These are phyloP conservation scores for Nakaseomyces uthaithaninus DNA, from an alignment of 1,139 yeast species.

Conservation along the genomic window DNA sequence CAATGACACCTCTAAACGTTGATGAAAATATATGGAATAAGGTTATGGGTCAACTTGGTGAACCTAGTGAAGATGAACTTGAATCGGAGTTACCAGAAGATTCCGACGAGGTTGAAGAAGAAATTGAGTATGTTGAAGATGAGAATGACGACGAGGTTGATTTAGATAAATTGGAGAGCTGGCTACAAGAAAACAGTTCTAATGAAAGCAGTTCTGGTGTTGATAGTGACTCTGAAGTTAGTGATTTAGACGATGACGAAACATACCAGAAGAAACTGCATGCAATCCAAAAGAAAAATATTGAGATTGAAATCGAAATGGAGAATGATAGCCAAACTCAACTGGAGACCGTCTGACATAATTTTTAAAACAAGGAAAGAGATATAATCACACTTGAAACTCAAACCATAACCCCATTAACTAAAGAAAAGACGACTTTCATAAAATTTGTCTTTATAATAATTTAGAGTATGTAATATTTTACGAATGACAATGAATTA, in stretches of 20 bases:
- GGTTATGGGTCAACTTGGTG: conserved; percentile 68
- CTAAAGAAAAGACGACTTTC: no score
- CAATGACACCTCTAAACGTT: conserved; percentile 64
- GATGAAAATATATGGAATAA: conserved; percentile 94
- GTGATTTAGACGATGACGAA: conserved; percentile 35
- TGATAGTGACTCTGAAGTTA: conserved; percentile 26
- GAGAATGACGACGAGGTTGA: conserved; percentile 86
- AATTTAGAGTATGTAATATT: no score
- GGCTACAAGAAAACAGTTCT: conserved; percentile 56
- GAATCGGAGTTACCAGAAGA: conserved; percentile 49
- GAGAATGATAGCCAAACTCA: conserved; percentile 24
- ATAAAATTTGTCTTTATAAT: no score
- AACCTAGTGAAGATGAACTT: conserved; percentile 56
- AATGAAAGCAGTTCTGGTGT: conserved; percentile 29
- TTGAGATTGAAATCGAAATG: conserved; percentile 78
- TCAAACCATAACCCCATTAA: no score
- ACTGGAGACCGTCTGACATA: conserved; percentile 22
- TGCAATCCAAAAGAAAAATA: conserved; percentile 45
- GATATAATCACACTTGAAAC: no score
- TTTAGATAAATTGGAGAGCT: conserved; percentile 81
- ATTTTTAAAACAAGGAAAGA: no score
- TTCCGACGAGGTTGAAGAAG: conserved; percentile 47
- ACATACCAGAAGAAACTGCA: conserved; percentile 37
- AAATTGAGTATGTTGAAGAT: conserved; percentile 77
- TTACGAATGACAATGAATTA: no score